Conservation (phyloP, 129 eudicot species). For the Mikania micrantha region DNA sequence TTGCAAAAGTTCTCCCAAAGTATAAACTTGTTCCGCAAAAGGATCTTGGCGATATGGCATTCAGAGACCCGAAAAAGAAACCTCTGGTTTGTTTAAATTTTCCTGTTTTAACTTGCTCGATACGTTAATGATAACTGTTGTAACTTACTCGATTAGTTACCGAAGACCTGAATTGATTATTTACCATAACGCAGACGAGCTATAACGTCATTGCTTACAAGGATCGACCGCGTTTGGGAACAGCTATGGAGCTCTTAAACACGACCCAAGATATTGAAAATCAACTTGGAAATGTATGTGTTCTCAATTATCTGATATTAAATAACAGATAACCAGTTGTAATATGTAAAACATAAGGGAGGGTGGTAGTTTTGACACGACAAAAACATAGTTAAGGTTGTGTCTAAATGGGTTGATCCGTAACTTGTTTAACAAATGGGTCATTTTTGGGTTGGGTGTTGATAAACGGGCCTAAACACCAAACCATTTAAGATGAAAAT, state of each 20-base stretch:
- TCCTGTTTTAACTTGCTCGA: background rate
- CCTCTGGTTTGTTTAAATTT: slow-evolving; percentile 20
- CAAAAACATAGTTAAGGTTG: background rate
- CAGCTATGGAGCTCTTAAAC: slow-evolving; percentile 68
- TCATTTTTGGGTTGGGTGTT: background rate
- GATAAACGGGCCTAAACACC: background rate
- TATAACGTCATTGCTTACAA: slow-evolving; percentile 74
- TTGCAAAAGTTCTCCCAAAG: slow-evolving; percentile 73
- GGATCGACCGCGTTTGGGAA: slow-evolving; percentile 79
- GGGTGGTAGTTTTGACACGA: background rate
- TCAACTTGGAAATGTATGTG: slow-evolving; percentile 58
- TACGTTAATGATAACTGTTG: no score
- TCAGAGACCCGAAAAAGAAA: slow-evolving; percentile 68
- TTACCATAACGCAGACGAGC: slow-evolving; percentile 42
- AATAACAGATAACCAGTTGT: background rate
- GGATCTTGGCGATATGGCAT: slow-evolving; percentile 79
- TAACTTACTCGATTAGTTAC: background rate
- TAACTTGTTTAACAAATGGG: background rate
- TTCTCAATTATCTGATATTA: background rate
- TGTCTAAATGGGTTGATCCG: background rate
- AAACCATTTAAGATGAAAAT: background rate
- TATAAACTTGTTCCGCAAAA: slow-evolving; percentile 72
- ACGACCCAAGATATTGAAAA: slow-evolving; percentile 76
- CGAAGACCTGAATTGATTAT: background rate
- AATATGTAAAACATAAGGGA: background rate